phyloP scores from a whole-genome alignment of 2,329 filamentous ascomycete species.

The Daldinia eschscholtzii region DNA sequence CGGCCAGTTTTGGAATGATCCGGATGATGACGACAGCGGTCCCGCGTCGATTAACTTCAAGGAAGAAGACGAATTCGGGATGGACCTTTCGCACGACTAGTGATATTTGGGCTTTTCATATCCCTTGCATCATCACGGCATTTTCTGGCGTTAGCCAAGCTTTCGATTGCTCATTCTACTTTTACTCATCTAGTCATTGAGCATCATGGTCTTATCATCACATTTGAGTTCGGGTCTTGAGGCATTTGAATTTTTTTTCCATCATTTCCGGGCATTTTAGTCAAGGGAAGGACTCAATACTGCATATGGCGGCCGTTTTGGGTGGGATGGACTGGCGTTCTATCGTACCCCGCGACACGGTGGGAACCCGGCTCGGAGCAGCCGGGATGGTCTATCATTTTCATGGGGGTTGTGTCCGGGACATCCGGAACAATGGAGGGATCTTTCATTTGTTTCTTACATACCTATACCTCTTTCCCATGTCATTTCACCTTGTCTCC shows the following conservation, averaged over 20 bases:
- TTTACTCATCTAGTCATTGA: constrained; percentile 16
- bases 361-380: constrained; percentile 24
- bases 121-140: constrained; percentile 37
- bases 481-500: constrained; percentile 20
- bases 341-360: constrained; percentile 27
- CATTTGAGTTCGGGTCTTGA: constrained; percentile 21
- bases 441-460: constrained; percentile 9
- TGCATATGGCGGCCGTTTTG: constrained; percentile 41
- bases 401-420: constrained; percentile 23
- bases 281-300: constrained; percentile 26
- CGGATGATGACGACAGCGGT: constrained; percentile 78
- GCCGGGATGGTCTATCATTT: constrained; percentile 23
- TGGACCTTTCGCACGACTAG: constrained; percentile 73
- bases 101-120: constrained; percentile 13
- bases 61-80: constrained; percentile 93
- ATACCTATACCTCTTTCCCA: constrained; percentile 7
- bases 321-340: constrained; percentile 37
- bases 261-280: constrained; percentile 35
- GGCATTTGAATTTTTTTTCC: constrained; percentile 14
- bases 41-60: constrained; percentile 81
- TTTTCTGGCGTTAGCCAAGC: constrained; percentile 37
- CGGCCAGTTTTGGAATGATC: constrained; percentile 74
- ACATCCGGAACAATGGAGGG: constrained; percentile 22
- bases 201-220: constrained; percentile 1
- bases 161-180: constrained; percentile 28